Conservation (phyloP, 1,284 basidiomycete genomes). For the Ustilago loliicola region DNA sequence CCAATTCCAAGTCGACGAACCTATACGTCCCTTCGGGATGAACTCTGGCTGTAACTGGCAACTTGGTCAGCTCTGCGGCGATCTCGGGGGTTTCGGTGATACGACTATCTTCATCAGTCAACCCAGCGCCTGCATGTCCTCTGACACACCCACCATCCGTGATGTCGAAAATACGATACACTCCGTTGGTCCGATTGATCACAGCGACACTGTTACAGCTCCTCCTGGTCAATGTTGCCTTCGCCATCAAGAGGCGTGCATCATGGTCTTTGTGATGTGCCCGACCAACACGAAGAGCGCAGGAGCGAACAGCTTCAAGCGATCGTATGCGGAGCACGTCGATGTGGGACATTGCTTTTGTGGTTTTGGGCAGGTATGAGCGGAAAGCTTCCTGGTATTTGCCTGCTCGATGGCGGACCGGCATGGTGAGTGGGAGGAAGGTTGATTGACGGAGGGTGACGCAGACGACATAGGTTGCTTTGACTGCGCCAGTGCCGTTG, state of each 20-base stretch:
- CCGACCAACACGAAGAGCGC: conserved; percentile 78
- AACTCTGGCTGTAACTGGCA: conserved; percentile 21
- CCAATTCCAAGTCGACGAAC: conserved; percentile 34
- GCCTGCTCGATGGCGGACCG: conserved; percentile 25
- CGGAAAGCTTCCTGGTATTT: conserved; percentile 73
- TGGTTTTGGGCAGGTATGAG: conserved; percentile 76
- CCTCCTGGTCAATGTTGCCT: conserved; percentile 74
- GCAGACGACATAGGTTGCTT: conserved; percentile 46
- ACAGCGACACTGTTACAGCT: conserved; percentile 77
- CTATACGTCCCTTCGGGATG: conserved; percentile 19
- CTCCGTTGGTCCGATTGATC: conserved; percentile 78
- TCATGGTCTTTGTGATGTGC: conserved; percentile 81
- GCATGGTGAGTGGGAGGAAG: conserved; percentile 45
- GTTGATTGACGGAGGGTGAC: conserved; percentile 42
- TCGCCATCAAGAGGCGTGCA: conserved; percentile 76
- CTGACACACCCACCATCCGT: conserved; percentile 78
- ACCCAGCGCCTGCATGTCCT: conserved; percentile 75
- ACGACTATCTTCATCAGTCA: conserved; percentile 72
- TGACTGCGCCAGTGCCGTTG: conserved; percentile 26
- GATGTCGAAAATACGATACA: conserved; percentile 77
- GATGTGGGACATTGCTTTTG: conserved; percentile 81
- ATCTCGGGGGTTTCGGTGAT: conserved; percentile 73
- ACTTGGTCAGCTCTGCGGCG: conserved; percentile 10
- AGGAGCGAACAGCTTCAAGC: conserved; percentile 75
- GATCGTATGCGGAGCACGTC: conserved; percentile 75